These are phyloP conservation scores for bread wheat (Triticum aestivum) DNA, from an alignment of 176 grass and related monocot species.

Conservation along the genomic window DNA sequence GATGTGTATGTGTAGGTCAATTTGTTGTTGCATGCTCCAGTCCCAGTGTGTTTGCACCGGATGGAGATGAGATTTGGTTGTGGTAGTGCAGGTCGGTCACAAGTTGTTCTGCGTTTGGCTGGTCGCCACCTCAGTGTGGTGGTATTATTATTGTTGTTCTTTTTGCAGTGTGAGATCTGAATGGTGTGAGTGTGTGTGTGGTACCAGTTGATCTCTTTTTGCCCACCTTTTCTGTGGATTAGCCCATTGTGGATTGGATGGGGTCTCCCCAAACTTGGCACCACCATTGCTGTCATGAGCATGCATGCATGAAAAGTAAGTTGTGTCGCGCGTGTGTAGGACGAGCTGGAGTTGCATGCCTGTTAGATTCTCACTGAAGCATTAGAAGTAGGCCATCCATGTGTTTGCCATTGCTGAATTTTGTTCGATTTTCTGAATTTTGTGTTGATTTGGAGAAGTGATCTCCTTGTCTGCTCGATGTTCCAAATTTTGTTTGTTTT, in stretches of 20 bases:
- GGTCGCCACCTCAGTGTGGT: neutral
- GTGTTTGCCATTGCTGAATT: neutral
- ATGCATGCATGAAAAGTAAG: neutral
- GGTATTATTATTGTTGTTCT: neutral
- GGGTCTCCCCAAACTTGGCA: conserved; percentile 23
- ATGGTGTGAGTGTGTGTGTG: neutral
- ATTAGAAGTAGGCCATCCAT: neutral
- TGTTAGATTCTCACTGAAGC: neutral
- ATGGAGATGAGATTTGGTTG: neutral
- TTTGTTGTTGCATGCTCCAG: too few relatives aligned
- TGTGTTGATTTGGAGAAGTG: neutral
- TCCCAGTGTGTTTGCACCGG: neutral
- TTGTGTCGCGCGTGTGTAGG: neutral
- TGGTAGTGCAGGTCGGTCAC: conserved; percentile 34
- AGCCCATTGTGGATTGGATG: neutral
- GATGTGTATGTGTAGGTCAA: neutral
- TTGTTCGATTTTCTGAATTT: neutral
- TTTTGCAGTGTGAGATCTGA: neutral
- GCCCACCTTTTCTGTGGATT: neutral
- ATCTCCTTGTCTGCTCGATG: too few relatives aligned
- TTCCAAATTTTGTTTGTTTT: too few relatives aligned
- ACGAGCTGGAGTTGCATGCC: neutral
- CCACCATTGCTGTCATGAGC: neutral
- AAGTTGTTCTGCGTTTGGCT: conserved; percentile 22
- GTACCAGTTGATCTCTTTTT: neutral